Conservation (phyloP, 2,329 filamentous ascomycete species). For the Albifimbria verrucaria region DNA sequence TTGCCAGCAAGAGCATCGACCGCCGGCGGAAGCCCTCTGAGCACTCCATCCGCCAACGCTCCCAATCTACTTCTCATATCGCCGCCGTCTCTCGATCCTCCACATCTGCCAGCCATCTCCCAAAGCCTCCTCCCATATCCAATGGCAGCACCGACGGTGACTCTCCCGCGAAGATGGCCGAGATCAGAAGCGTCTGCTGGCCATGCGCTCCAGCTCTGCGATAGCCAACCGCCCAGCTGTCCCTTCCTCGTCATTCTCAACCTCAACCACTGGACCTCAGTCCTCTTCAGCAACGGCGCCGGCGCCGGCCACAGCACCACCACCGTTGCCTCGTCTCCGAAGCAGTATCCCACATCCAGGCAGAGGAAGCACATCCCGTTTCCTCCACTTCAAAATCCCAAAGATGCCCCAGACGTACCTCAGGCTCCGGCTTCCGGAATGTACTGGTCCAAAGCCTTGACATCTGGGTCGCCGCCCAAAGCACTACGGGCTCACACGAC, state of each 20-base stretch:
- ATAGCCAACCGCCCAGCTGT: conserved; percentile 36
- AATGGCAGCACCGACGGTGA: conserved; percentile 17
- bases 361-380: conserved; percentile 45
- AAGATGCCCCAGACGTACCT: conserved; percentile 56
- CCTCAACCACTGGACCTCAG: conserved; percentile 7
- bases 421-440: conserved; percentile 65
- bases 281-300: conserved; percentile 7
- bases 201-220: conserved; percentile 51
- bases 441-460: conserved; percentile 67
- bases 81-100: conserved; percentile 20
- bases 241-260: conserved; percentile 13
- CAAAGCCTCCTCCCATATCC: conserved; percentile 22
- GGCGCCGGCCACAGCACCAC: conserved; percentile 19
- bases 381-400: conserved; percentile 55
- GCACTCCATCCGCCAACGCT: conserved; percentile 50
- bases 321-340: conserved; percentile 3
- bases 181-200: conserved; percentile 34
- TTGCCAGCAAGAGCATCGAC: conserved; percentile 53
- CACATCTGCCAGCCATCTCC: conserved; percentile 22
- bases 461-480: conserved; percentile 60
- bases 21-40: conserved; percentile 50
- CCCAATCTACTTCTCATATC: conserved; percentile 45
- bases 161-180: conserved; percentile 22
- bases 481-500: conserved; percentile 64
- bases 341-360: conserved; percentile 19